Base-by-base conservation (phyloP, 1,139 yeast genomes). In the Scheffersomyces parashehatae region DNA sequence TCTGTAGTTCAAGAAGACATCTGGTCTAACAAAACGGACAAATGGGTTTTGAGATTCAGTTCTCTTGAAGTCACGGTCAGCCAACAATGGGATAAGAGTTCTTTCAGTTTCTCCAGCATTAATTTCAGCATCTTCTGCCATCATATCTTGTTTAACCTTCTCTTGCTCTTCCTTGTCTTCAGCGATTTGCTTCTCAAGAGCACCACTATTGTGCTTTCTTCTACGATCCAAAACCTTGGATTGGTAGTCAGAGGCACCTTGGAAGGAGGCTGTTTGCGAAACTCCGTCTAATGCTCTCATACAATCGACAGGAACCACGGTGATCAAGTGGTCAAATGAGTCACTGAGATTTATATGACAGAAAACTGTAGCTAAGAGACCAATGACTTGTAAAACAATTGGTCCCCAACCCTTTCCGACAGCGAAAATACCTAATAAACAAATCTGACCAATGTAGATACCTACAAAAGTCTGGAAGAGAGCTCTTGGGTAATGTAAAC, bases 391-490 rank as follows among this genome's bases (percentile, higher is more conserved):
- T 42, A 93, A 68, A 12, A 80, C 91, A 51, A 91, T 78, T 38
- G 96, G 95, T 34, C 96, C 97, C 97, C 97, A 91, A 45, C 95
- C 88, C 74, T 89, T 88, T 51, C 96, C 95, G 57, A 90, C 89
- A 26, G 83, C 88, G 61, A 90, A 89, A 50, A 93, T 73, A 44
- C 95, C 97, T 51, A 91, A 68, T 59, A 93, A 60, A 70, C 96
- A 88, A 29, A 90, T 65, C 65, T 93, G 93, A 15, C 95, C 95
- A 52, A 93, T 66, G 64, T 93, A 93, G 37, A 93, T 67, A 45
- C 98, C 98, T 35, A 87, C 84, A 59, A 93, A 82, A 0, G 93
- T 83, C 67, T 93, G 97, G 66, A 84, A 85, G 49, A 93, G 70
- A 2, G 97, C 97, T 52, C 85, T 78, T 44, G 96, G 95, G 62